These are phyloP conservation scores for Aurantiochytrium sp. DNA, from an alignment of 108 stramenopile species.

Conservation along the genomic window DNA sequence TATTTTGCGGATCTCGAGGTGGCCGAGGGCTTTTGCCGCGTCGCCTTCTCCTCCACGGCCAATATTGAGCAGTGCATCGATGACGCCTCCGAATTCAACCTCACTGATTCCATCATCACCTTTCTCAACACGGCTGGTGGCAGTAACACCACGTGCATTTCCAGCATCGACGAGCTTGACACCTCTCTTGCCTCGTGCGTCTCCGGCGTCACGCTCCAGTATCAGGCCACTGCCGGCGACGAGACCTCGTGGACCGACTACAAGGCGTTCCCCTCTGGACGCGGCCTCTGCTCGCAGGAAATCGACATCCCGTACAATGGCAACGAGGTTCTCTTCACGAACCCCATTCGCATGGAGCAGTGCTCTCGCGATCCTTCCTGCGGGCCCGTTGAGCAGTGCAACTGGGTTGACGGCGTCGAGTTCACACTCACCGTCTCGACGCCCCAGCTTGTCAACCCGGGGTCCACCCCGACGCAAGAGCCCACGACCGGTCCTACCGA, in stretches of 20 bases:
- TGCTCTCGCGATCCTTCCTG: not conserved
- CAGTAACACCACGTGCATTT: not conserved
- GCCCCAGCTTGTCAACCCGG: not conserved
- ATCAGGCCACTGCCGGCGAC: not conserved
- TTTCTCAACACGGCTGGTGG: not conserved
- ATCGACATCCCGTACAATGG: not conserved
- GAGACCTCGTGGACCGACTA: not conserved
- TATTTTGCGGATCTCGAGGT: not conserved
- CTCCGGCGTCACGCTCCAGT: not conserved
- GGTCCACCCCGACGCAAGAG: not conserved
- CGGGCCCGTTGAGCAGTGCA: not conserved
- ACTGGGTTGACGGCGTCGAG: not conserved
- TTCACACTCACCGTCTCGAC: not conserved
- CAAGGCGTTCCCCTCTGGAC: not conserved
- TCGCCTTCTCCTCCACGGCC: not conserved
- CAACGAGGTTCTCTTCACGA: not conserved
- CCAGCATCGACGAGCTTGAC: not conserved
- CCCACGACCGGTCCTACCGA: not conserved
- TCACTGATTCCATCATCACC: not conserved
- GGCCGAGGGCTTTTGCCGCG: not conserved
- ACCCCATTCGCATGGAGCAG: not conserved
- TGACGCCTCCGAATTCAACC: not conserved
- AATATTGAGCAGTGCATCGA: not conserved
- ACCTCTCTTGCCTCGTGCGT: not conserved
- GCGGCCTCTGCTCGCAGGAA: not conserved